These are phyloP conservation scores for Leccinum obscurum DNA, from an alignment of 768 basidiomycete species.

Conservation along the genomic window DNA sequence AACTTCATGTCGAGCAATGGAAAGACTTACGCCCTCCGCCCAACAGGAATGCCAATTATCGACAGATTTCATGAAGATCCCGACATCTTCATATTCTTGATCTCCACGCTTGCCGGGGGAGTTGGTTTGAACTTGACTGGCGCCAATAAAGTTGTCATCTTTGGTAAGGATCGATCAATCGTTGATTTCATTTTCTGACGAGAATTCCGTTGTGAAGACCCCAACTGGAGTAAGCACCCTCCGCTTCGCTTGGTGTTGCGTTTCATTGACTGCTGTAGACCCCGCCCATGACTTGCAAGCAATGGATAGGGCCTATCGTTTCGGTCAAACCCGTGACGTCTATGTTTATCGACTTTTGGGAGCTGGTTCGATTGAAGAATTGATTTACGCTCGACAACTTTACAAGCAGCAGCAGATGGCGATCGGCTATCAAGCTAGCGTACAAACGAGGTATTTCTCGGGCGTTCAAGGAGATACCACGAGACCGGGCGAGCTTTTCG, in stretches of 20 bases:
- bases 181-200: slow-evolving; percentile 1
- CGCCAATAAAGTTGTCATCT: slow-evolving; percentile 93
- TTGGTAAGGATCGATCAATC: slow-evolving; percentile 49
- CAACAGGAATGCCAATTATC: slow-evolving; percentile 78
- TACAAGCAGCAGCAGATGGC: slow-evolving; percentile 95
- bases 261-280: slow-evolving; percentile 49
- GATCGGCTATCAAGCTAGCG: slow-evolving; percentile 82
- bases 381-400: slow-evolving; percentile 86
- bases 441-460: slow-evolving; percentile 82
- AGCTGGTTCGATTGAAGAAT: slow-evolving; percentile 84
- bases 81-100: slow-evolving; percentile 76
- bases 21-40: slow-evolving; percentile 1
- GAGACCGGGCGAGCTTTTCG: slow-evolving; percentile 82
- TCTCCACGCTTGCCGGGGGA: slow-evolving; percentile 90
- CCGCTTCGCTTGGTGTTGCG: neutral
- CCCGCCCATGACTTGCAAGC: slow-evolving; percentile 95
- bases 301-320: slow-evolving; percentile 84
- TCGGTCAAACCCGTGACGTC: slow-evolving; percentile 86
- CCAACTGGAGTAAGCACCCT: slow-evolving; percentile 86
- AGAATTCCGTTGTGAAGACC: slow-evolving; percentile 49
- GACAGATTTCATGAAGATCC: slow-evolving; percentile 79
- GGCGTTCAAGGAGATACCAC: slow-evolving; percentile 78
- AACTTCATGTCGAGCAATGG: neutral
- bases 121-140: slow-evolving; percentile 89
- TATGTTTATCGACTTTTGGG: slow-evolving; percentile 81